Conservation (phyloP, 2,329 filamentous ascomycete species). For the Sordariomycetes sp. region DNA sequence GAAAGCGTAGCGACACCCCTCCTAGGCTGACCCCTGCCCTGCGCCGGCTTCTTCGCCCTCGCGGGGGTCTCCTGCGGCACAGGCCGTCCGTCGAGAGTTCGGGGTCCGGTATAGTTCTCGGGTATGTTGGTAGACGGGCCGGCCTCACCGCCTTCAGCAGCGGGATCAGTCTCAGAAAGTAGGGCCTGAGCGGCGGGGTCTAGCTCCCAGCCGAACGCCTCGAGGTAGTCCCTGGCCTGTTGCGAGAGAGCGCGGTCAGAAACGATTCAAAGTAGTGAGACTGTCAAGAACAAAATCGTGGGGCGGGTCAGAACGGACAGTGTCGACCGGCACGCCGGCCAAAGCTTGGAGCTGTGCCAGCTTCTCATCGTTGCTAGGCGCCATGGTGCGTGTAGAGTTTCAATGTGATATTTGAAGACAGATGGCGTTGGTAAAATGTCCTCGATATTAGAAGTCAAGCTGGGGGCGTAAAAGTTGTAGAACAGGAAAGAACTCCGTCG, state of each 20-base stretch:
- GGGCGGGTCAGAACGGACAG: background rate
- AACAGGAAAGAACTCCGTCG: background rate
- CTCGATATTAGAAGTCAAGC: background rate
- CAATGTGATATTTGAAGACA: background rate
- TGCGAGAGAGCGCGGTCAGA: background rate
- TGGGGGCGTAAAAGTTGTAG: background rate
- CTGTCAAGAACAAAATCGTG: background rate
- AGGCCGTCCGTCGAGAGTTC: constrained; percentile 50
- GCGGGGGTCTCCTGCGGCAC: constrained; percentile 27
- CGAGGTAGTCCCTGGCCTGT: constrained; percentile 57
- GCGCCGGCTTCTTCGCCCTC: constrained; percentile 19
- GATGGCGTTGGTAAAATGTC: background rate
- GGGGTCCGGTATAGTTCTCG: constrained; percentile 43
- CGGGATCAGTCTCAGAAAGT: constrained; percentile 43
- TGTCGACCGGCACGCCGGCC: background rate
- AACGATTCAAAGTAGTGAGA: background rate
- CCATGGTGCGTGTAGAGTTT: background rate
- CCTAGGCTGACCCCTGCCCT: constrained; percentile 15
- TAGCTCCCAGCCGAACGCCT: constrained; percentile 53
- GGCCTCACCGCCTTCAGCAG: constrained; percentile 18
- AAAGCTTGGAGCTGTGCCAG: constrained; percentile 2
- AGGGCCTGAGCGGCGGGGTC: constrained; percentile 47
- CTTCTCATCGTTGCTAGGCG: constrained; percentile 3
- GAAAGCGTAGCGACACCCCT: constrained; percentile 49
- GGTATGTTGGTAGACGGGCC: constrained; percentile 6